Percentiles rank a stretch among this genome's conserved stretches.
These are phyloP conservation scores for Arachnomyces sp. DNA, from an alignment of 2,329 filamentous ascomycete species.

Conservation along the genomic window DNA sequence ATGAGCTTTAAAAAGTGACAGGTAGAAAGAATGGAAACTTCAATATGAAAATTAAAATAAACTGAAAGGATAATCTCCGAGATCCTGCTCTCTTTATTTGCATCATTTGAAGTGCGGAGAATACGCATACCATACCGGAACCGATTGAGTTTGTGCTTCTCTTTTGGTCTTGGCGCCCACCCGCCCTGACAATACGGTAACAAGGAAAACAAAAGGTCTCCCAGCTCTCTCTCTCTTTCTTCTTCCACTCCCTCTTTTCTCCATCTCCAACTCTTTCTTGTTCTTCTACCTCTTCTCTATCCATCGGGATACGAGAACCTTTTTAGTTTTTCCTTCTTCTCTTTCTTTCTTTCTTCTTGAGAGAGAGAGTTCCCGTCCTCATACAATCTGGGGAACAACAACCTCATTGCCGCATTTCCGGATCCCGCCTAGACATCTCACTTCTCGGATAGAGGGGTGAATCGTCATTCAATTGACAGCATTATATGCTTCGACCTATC, in stretches of 20 bases:
- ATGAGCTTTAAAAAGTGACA: too few species aligned
- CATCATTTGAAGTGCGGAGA: too few species aligned
- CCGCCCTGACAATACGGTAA: background rate
- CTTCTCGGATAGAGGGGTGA: background rate
- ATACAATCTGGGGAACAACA: too few species aligned
- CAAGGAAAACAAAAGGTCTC: background rate
- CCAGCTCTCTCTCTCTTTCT: slow-evolving; percentile 1
- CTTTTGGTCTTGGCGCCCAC: background rate
- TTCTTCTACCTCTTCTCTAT: slow-evolving; percentile 1
- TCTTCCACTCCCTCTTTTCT: background rate
- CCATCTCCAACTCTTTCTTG: background rate
- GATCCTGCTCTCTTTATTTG: slow-evolving; percentile 8
- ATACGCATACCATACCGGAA: too few species aligned
- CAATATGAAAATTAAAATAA: slow-evolving; percentile 10
- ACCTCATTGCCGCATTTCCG: background rate
- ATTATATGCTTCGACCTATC: too few species aligned
- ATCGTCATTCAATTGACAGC: background rate
- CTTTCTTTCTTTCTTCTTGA: slow-evolving; percentile 8
- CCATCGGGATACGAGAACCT: slow-evolving; percentile 7
- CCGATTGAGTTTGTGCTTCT: background rate
- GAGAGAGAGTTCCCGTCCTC: slow-evolving; percentile 23
- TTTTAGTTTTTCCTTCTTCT: slow-evolving; percentile 1
- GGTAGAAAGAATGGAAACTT: too few species aligned
- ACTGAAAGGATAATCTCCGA: slow-evolving; percentile 4
- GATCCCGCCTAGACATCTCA: background rate